Conservation (phyloP, 2,329 filamentous ascomycete species). For the Harringtonia aguacate region DNA sequence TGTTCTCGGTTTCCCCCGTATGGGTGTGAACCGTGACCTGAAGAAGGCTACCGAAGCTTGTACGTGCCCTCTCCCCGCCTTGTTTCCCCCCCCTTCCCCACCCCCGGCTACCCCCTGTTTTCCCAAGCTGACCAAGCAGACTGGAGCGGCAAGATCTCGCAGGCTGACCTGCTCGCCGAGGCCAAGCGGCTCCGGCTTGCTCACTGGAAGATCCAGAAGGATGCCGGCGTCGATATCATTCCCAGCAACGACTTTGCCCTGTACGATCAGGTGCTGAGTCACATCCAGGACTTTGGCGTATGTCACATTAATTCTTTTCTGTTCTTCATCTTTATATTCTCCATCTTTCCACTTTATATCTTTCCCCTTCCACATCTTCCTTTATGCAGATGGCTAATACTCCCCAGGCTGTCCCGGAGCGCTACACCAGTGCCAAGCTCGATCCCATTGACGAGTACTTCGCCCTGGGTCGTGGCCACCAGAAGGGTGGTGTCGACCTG, state of each 20-base stretch:
- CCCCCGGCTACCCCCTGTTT: background rate
- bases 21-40: conserved; percentile 96
- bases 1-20: conserved; percentile 96
- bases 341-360: background rate
- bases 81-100: background rate
- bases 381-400: background rate
- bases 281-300: conserved; percentile 97
- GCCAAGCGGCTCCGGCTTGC: conserved; percentile 92
- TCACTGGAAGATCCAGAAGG: conserved; percentile 99
- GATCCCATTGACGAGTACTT: conserved; percentile 94
- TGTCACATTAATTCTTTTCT: conserved; percentile 22
- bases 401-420: conserved; percentile 71
- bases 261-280: conserved; percentile 95
- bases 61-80: conserved; percentile 22
- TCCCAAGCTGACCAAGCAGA: conserved; percentile 24
- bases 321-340: background rate
- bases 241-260: conserved; percentile 99
- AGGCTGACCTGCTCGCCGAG: conserved; percentile 82
- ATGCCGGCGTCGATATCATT: conserved; percentile 93
- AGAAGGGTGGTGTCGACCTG: conserved; percentile 89
- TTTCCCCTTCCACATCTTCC: background rate
- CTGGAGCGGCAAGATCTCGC: conserved; percentile 91
- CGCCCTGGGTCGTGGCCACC: conserved; percentile 97
- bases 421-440: conserved; percentile 85
- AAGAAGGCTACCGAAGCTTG: conserved; percentile 99